These are phyloP conservation scores for Rhizophora mangle DNA, from an alignment of 345 rosid genomes.

Conservation along the genomic window DNA sequence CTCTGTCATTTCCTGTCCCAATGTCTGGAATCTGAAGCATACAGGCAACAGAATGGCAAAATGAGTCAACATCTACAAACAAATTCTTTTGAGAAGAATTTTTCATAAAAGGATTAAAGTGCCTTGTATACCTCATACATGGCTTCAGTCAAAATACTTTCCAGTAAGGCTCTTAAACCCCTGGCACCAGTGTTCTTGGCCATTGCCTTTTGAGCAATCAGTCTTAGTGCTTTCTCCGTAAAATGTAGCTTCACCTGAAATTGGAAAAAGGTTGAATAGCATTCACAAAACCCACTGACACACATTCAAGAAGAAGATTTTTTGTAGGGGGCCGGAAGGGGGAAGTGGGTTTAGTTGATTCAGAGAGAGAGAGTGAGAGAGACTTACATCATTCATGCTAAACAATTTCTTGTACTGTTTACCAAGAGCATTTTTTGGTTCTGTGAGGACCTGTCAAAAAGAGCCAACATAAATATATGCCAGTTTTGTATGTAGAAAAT, in stretches of 20 bases:
- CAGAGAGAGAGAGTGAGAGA: background rate
- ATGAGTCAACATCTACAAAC: background rate
- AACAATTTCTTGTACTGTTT: constrained; percentile 93
- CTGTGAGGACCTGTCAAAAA: constrained; percentile 64
- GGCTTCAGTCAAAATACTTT: constrained; percentile 84
- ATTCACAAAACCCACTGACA: background rate
- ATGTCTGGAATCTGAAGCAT: constrained; percentile 79
- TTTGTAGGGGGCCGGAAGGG: background rate
- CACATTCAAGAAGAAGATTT: background rate
- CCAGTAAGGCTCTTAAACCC: constrained; percentile 84
- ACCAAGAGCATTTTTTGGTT: constrained; percentile 89
- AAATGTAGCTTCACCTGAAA: constrained; percentile 87
- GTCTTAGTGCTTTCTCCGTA: constrained; percentile 70
- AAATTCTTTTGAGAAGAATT: background rate
- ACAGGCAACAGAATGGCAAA: background rate
- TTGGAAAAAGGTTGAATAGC: constrained; percentile 16
- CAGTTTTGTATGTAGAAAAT: background rate
- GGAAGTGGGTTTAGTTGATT: background rate
- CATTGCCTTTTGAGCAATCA: constrained; percentile 79
- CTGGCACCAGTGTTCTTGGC: constrained; percentile 93
- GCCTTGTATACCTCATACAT: constrained; percentile 79
- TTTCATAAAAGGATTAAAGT: background rate
- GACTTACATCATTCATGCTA: constrained; percentile 78
- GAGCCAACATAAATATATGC: background rate
- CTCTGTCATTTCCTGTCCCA: constrained; percentile 54